Base-by-base conservation (phyloP, 2,329 filamentous ascomycete species). In the Ilyonectria mors-panacis region DNA sequence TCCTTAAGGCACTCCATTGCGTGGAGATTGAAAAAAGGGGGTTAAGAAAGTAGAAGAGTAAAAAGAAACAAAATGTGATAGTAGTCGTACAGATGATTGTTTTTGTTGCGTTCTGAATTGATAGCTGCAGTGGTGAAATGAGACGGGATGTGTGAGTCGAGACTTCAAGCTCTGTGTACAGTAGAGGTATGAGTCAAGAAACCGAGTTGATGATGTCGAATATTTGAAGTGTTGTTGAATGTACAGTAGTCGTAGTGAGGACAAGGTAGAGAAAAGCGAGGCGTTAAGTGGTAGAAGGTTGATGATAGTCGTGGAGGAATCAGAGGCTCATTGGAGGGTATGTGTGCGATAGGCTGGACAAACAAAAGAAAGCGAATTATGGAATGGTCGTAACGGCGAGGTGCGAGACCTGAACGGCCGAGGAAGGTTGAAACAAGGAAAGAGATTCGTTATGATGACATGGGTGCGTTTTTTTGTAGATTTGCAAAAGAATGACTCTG, bases 1-100 rank as follows among this genome's bases (percentile, higher is more conserved):
- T 94, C 90, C 84, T 91, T 91, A 86, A 97, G 89, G 86, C 94
- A 97, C 85, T 94, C 93, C 94, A 97, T 87, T 66, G 69, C 65
- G 57, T 63, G 63, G 39, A 69, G 59, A 64, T 48, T 45, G 67
- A 62, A 62, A 21, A 64, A 67, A 67, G 50, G 66, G 65, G 37
- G 63, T 56, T 63, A 55, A 66, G 65, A 62, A 69, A 65, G 57
- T 67, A 63, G 44, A 71, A 37, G 45, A 70, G 7, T n/a, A 6
- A 59, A 68, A 66, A 67, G 57, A 54, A 68, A 58, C 28, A 35
- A 28, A 51, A 26, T 17, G 48, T 51, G 62, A 55, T 60, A 72
- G 68, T 78, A 77, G 71, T 79, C 75, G 71, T 79, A 80, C 78
- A 78, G 57, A 73, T 62, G 69, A 68, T 66, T 69, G 60, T 69